These are phyloP conservation scores for Suhomyces coccinellae DNA, from an alignment of 1,139 yeast species.

Conservation along the genomic window DNA sequence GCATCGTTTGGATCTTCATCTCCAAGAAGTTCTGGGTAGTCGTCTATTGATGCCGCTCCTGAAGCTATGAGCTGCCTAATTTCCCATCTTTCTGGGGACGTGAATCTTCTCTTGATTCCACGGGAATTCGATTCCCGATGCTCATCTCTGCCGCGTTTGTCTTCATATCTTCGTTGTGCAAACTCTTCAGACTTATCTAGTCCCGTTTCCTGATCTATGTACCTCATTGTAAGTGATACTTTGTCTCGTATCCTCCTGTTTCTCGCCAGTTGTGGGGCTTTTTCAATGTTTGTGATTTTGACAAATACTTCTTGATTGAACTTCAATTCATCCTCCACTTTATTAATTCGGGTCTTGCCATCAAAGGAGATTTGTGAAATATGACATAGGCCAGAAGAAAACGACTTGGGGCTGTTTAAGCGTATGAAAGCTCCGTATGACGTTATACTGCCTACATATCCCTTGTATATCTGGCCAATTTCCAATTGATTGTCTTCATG, in stretches of 20 bases:
- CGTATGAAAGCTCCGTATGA: slow-evolving; percentile 79
- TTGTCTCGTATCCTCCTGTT: slow-evolving; percentile 31
- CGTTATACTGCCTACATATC: slow-evolving; percentile 58
- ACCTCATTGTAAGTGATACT: slow-evolving; percentile 67
- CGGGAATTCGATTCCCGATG: slow-evolving; percentile 15
- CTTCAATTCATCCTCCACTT: slow-evolving; percentile 60
- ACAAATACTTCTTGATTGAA: slow-evolving; percentile 66
- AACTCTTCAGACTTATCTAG: slow-evolving; percentile 32
- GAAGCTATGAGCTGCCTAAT: slow-evolving; percentile 78
- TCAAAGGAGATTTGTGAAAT: slow-evolving; percentile 62
- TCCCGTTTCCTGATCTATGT: slow-evolving; percentile 75
- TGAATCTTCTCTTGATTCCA: slow-evolving; percentile 47
- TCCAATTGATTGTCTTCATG: slow-evolving; percentile 1
- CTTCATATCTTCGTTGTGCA: slow-evolving; percentile 26
- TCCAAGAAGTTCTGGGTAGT: slow-evolving; percentile 61
- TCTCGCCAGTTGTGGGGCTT: slow-evolving; percentile 17
- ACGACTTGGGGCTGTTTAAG: slow-evolving; percentile 25
- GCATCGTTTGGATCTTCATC: slow-evolving; percentile 47
- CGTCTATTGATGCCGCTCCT: slow-evolving; percentile 69
- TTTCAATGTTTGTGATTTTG: slow-evolving; percentile 51
- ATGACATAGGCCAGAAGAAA: slow-evolving; percentile 66
- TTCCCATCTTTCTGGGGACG: slow-evolving; percentile 93
- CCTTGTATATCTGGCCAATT: slow-evolving; percentile 53
- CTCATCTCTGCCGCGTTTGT: slow-evolving; percentile 13
- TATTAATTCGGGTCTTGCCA: slow-evolving; percentile 47